Conservation (phyloP, 2,329 filamentous ascomycete genomes). For the Hirsutella rhossiliensis region DNA sequence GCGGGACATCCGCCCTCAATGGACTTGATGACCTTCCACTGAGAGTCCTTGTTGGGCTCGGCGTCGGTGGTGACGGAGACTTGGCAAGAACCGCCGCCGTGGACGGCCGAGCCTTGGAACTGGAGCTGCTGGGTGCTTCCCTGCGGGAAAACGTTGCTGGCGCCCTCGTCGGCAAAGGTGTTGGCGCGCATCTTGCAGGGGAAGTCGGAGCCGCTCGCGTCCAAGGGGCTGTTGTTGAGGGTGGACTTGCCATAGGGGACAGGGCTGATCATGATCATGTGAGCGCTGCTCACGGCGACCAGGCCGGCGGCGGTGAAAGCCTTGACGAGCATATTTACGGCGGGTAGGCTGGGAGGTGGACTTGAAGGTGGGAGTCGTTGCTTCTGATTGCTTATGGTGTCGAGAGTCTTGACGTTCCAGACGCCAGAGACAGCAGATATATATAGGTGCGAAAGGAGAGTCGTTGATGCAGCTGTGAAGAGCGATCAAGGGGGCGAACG, state of each 20-base stretch:
- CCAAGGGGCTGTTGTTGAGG: conserved; percentile 52
- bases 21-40: conserved; percentile 84
- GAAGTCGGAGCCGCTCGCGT: conserved; percentile 50
- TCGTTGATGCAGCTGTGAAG: conserved; percentile 10
- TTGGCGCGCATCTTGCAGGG: conserved; percentile 63
- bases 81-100: conserved; percentile 91
- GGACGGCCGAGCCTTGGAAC: conserved; percentile 62
- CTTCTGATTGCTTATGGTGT: background rate
- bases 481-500: background rate
- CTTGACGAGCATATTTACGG: conserved; percentile 36
- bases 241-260: conserved; percentile 39
- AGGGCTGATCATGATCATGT: conserved; percentile 64
- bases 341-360: background rate
- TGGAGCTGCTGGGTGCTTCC: conserved; percentile 33
- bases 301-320: conserved; percentile 41
- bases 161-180: conserved; percentile 30
- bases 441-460: conserved; percentile 7
- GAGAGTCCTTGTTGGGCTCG: conserved; percentile 49
- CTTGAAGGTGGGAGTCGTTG: background rate
- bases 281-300: conserved; percentile 50
- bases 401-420: conserved; percentile 16
- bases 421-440: conserved; percentile 9
- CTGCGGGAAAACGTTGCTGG: conserved; percentile 44
- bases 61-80: conserved; percentile 72
- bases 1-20: conserved; percentile 78